These are phyloP conservation scores for Puccinia coronata DNA, from an alignment of 1,284 basidiomycete species.

Conservation along the genomic window DNA sequence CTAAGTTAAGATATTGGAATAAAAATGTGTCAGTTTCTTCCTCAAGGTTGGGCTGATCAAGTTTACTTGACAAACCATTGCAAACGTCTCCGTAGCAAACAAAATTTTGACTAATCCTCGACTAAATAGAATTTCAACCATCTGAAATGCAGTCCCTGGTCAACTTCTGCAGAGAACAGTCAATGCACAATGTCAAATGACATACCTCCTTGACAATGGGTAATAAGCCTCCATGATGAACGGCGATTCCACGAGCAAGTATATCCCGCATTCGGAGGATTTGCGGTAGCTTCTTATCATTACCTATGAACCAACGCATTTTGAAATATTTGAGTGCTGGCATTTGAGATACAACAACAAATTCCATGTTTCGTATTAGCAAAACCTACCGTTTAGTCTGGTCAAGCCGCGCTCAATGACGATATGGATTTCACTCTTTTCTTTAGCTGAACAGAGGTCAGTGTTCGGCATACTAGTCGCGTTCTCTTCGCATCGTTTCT, in stretches of 20 bases:
- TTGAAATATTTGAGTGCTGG: background rate
- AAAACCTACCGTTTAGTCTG: constrained; percentile 75
- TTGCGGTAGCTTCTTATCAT: constrained; percentile 92
- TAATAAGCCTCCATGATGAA: constrained; percentile 94
- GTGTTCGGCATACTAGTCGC: constrained; percentile 83
- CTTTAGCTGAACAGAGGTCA: constrained; percentile 78
- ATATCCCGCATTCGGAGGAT: constrained; percentile 88
- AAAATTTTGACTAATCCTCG: constrained; percentile 93
- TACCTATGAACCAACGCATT: constrained; percentile 63
- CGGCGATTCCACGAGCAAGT: constrained; percentile 87
- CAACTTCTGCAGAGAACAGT: background rate
- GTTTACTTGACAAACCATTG: constrained; percentile 71
- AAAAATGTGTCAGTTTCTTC: background rate
- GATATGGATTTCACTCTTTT: constrained; percentile 96
- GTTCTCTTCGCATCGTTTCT: constrained; percentile 95
- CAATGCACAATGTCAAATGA: constrained; percentile 4
- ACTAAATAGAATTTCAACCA: constrained; percentile 94
- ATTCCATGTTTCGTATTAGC: background rate
- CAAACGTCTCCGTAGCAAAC: constrained; percentile 98
- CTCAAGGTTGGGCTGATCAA: background rate
- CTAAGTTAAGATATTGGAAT: no score
- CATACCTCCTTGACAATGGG: constrained; percentile 94
- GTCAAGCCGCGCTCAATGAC: constrained; percentile 88
- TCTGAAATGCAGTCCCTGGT: constrained; percentile 61
- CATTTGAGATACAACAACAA: background rate